phyloP scores from a whole-genome alignment of 1,284 basidiomycete species.

The Omphalotus olearius region DNA sequence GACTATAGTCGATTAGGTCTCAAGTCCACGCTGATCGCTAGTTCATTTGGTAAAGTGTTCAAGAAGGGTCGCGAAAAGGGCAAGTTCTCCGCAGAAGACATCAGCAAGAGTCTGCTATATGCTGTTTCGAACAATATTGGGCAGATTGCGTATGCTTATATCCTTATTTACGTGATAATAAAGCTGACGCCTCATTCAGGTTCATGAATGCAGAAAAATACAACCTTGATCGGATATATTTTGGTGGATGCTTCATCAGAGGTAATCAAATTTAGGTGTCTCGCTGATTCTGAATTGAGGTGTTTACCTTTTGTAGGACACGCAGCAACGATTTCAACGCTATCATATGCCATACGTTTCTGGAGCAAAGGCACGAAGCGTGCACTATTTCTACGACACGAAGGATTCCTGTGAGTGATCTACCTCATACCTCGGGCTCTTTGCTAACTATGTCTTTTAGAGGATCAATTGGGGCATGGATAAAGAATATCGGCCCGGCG shows the following conservation, averaged over 20 bases:
- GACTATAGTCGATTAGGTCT: conserved; percentile 93
- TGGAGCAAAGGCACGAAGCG: conserved; percentile 99
- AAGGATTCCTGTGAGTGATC: conserved; percentile 88
- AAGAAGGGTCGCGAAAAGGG: conserved; percentile 78
- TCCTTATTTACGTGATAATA: conserved; percentile 14
- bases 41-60: conserved; percentile 98
- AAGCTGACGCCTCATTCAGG: conserved; percentile 35
- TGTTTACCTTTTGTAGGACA: conserved; percentile 59
- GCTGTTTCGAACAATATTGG: conserved; percentile 99
- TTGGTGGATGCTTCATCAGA: conserved; percentile 98
- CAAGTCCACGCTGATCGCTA: conserved; percentile 97
- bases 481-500: conserved; percentile 79
- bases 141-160: conserved; percentile 85
- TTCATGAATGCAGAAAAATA: conserved; percentile 99
- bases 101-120: conserved; percentile 91
- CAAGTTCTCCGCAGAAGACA: conserved; percentile 88
- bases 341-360: conserved; percentile 99
- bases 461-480: conserved; percentile 92
- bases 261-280: conserved; percentile 42
- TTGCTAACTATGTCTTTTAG: conserved; percentile 35
- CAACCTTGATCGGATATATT: conserved; percentile 95
- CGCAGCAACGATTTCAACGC: conserved; percentile 93
- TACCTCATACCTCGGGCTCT: not conserved
- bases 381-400: conserved; percentile 94
- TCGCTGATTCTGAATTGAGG: not conserved